These are phyloP conservation scores for Pythium sukuiense DNA, from an alignment of 352 stramenopile species.

Conservation along the genomic window DNA sequence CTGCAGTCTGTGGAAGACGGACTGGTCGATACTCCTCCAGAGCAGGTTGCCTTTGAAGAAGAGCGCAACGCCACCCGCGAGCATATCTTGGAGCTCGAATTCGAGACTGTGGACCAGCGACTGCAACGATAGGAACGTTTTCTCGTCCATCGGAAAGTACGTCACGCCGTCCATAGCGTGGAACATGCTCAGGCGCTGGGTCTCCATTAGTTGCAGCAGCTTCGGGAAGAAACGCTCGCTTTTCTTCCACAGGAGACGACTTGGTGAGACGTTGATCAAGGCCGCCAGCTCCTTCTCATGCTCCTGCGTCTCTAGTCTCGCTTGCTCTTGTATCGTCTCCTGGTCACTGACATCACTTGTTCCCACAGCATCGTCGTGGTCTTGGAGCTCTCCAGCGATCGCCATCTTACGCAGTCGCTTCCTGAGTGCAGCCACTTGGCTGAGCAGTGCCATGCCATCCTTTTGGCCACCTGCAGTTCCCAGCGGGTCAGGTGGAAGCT, in stretches of 20 bases:
- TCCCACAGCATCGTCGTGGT: conserved; percentile 15
- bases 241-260: conserved; percentile 28
- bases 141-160: conserved; percentile 52
- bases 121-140: conserved; percentile 50
- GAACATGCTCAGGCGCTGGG: conserved; percentile 33
- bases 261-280: conserved; percentile 39
- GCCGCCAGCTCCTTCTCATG: conserved; percentile 30
- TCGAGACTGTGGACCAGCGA: conserved; percentile 51
- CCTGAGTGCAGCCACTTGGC: conserved; percentile 33
- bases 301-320: neutral
- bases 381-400: conserved; percentile 30
- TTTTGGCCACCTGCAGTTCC: neutral
- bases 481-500: neutral
- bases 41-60: conserved; percentile 62
- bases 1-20: conserved; percentile 40
- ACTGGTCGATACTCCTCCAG: conserved; percentile 43
- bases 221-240: conserved; percentile 45
- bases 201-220: conserved; percentile 40
- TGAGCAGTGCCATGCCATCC: conserved; percentile 58
- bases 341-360: neutral
- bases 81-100: conserved; percentile 14
- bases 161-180: conserved; percentile 46
- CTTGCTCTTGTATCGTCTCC: neutral
- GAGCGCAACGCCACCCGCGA: conserved; percentile 29
- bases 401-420: conserved; percentile 50